phyloP scores from a whole-genome alignment of 371 early-diverging fungal species.

The Actinomucor elegans region DNA sequence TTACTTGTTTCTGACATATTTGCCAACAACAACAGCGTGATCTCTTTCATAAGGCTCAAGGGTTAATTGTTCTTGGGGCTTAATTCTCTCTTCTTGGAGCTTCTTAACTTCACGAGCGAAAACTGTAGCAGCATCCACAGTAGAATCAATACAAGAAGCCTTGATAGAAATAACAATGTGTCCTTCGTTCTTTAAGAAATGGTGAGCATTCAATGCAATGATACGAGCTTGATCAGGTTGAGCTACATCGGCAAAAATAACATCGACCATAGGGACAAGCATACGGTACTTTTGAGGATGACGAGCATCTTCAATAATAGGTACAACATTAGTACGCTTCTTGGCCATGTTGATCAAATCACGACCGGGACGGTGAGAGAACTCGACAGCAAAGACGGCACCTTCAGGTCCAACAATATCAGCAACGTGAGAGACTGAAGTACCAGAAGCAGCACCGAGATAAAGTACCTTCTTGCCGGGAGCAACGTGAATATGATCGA shows the following conservation, averaged over 20 bases:
- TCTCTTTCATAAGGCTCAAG: slow-evolving; percentile 99
- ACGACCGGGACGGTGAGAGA: slow-evolving; percentile 99
- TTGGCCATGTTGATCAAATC: slow-evolving; percentile 99
- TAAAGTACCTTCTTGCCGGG: slow-evolving; percentile 99
- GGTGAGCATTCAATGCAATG: slow-evolving; percentile 98
- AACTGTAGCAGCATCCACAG: slow-evolving; percentile 95
- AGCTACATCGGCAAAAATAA: slow-evolving; percentile 99
- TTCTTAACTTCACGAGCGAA: slow-evolving; percentile 99
- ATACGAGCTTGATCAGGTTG: slow-evolving; percentile 99
- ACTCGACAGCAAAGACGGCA: slow-evolving; percentile 99
- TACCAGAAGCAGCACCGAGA: slow-evolving; percentile 98
- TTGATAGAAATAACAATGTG: slow-evolving; percentile 99
- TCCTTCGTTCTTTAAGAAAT: slow-evolving; percentile 98
- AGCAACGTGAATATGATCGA: slow-evolving; percentile 96
- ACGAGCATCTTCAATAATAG: slow-evolving; percentile 99
- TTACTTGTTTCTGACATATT: slow-evolving; percentile 73
- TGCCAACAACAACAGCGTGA: slow-evolving; percentile 99
- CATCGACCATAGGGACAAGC: slow-evolving; percentile 99
- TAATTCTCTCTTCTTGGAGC: slow-evolving; percentile 97
- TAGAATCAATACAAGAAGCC: slow-evolving; percentile 99
- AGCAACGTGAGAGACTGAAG: slow-evolving; percentile 99
- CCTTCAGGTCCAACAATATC: slow-evolving; percentile 98
- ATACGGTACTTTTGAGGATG: slow-evolving; percentile 99
- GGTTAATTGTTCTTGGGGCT: slow-evolving; percentile 99
- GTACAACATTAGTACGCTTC: slow-evolving; percentile 99